A percentile compares a stretch with the other conserved stretches of the same genome.
phyloP scores from a whole-genome alignment of 148 eudicot species.

The Rhododendron kiyosumense region DNA sequence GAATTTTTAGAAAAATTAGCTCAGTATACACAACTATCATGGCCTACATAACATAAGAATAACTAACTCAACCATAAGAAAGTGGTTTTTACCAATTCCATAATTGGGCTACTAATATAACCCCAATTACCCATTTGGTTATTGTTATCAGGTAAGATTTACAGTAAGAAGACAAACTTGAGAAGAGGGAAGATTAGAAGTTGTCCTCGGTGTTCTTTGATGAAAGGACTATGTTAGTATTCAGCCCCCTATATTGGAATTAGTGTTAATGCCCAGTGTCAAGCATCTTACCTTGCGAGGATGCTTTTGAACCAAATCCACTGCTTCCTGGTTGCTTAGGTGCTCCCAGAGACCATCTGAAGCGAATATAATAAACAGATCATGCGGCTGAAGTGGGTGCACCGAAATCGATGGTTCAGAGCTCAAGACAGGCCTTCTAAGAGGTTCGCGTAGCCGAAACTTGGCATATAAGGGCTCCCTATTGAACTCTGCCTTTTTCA shows the following conservation, averaged over 20 bases:
- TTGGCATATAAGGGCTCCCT: slow-evolving; percentile 68
- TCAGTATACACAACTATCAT: neutral
- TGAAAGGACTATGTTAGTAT: neutral
- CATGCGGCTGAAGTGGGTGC: slow-evolving; percentile 60
- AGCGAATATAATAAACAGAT: slow-evolving; percentile 75
- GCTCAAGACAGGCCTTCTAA: slow-evolving; percentile 70
- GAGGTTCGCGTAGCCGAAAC: slow-evolving; percentile 73
- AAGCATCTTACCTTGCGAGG: slow-evolving; percentile 48
- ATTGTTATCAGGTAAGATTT: neutral
- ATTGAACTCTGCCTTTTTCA: slow-evolving; percentile 72
- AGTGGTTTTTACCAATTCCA: neutral
- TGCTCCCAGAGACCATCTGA: slow-evolving; percentile 94
- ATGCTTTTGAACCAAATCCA: slow-evolving; percentile 63
- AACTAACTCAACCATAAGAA: neutral
- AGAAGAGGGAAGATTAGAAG: neutral
- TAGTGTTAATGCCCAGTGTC: neutral
- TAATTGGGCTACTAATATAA: neutral
- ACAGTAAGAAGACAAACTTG: slow-evolving; percentile 8
- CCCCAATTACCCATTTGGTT: neutral
- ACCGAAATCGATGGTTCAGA: slow-evolving; percentile 63
- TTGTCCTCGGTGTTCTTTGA: neutral
- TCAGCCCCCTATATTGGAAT: neutral
- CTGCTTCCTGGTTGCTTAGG: slow-evolving; percentile 78
- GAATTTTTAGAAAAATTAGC: neutral
- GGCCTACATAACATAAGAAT: neutral